A percentile compares a stretch with the other conserved stretches of the same genome.
phyloP scores from a whole-genome alignment of 1,284 basidiomycete genomes.

The Cerioporus squamosus region DNA sequence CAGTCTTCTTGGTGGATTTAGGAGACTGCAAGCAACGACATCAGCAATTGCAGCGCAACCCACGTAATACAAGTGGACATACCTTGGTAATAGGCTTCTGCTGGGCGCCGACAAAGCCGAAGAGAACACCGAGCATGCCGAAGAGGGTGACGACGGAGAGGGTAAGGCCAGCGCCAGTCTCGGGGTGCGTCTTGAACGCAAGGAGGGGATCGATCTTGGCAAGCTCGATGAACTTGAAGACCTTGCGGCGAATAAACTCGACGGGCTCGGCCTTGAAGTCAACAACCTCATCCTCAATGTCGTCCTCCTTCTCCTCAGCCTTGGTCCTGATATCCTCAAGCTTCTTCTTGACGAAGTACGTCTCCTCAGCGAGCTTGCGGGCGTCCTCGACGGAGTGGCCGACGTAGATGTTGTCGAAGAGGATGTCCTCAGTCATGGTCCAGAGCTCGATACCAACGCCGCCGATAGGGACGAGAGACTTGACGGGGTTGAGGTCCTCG shows the following conservation, averaged over 20 bases:
- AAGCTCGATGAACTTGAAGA: slow-evolving; percentile 73
- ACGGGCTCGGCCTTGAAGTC: slow-evolving; percentile 76
- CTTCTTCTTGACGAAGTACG: slow-evolving; percentile 83
- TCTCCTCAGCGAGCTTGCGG: slow-evolving; percentile 79
- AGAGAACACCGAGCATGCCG: slow-evolving; percentile 80
- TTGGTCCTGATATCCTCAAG: slow-evolving; percentile 64
- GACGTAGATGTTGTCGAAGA: slow-evolving; percentile 95
- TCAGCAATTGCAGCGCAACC: not conserved
- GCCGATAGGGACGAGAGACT: slow-evolving; percentile 85
- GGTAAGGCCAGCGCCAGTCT: slow-evolving; percentile 79
- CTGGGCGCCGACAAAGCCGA: slow-evolving; percentile 76
- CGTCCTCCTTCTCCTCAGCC: slow-evolving; percentile 37
- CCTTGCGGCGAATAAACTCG: slow-evolving; percentile 79
- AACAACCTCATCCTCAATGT: slow-evolving; percentile 58
- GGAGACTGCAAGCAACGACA: slow-evolving; percentile 43
- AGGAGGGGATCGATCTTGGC: slow-evolving; percentile 73
- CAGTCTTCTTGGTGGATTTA: slow-evolving; percentile 76
- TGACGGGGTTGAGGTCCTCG: slow-evolving; percentile 87
- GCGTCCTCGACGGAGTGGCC: slow-evolving; percentile 88
- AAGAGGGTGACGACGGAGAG: slow-evolving; percentile 79
- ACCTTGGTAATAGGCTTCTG: slow-evolving; percentile 73
- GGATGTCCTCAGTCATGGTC: slow-evolving; percentile 98
- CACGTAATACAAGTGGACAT: slow-evolving; percentile 7
- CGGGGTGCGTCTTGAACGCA: slow-evolving; percentile 83
- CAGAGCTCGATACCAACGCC: slow-evolving; percentile 97